Percentiles rank a stretch among this genome's conserved stretches.
Evolutionary conservation across 2,329 filamentous ascomycete species (phyloP).

Genomic region (Colletotrichum sp.): DNA sequence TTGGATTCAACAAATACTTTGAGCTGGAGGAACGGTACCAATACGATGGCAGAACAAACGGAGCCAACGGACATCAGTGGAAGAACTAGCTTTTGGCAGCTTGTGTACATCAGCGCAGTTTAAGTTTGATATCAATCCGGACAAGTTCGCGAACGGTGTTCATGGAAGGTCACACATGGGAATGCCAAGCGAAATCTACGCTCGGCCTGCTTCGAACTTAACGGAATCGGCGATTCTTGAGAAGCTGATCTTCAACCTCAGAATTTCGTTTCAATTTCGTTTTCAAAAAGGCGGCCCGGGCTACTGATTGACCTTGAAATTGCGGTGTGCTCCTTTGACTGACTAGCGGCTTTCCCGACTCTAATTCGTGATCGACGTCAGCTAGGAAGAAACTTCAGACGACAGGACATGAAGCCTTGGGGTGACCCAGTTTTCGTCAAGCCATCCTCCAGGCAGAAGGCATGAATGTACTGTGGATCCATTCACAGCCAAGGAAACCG

Average conservation of each 20-base stretch:
- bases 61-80: conserved; percentile 15
- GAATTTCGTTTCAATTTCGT: neutral
- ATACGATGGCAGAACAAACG: conserved; percentile 2
- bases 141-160: neutral
- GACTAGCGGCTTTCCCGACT: neutral
- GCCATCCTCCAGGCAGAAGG: neutral
- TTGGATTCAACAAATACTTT: conserved; percentile 48
- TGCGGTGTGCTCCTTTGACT: neutral
- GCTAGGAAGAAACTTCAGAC: neutral
- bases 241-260: neutral
- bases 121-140: neutral
- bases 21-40: conserved; percentile 9
- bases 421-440: neutral
- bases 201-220: neutral
- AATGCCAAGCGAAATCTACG: neutral
- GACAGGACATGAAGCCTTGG: neutral
- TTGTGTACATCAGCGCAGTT: neutral
- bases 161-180: neutral
- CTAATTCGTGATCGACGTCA: neutral
- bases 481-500: neutral
- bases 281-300: neutral
- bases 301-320: neutral
- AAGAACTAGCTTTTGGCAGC: neutral
- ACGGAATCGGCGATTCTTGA: neutral
- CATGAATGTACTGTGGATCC: neutral